Evolutionary conservation across 2,329 filamentous ascomycete genomes (phyloP).

Genomic region (Endocalyx cinctus): DNA sequence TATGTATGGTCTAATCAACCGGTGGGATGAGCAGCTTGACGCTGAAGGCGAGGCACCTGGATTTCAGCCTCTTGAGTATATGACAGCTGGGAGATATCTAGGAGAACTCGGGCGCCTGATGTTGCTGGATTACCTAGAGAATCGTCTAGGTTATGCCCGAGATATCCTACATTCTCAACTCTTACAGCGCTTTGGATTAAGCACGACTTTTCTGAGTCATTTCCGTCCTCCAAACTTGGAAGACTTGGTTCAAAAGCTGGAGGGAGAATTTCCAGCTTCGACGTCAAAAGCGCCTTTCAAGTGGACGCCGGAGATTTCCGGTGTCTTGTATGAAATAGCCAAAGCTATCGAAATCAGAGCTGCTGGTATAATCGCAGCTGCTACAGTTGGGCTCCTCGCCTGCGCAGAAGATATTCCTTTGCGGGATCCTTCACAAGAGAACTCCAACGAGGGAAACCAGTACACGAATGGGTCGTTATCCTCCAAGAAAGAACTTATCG

Average conservation of each 20-base stretch:
- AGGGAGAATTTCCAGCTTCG: constrained; percentile 48
- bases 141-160: constrained; percentile 31
- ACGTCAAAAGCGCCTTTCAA: constrained; percentile 43
- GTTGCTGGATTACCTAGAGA: constrained; percentile 59
- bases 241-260: constrained; percentile 43
- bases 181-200: constrained; percentile 55
- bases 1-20: constrained; percentile 58
- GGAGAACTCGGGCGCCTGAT: constrained; percentile 72
- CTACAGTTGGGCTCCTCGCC: constrained; percentile 64
- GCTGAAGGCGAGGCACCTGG: constrained; percentile 63
- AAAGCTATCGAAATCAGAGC: constrained; percentile 68
- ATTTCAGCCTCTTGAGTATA: constrained; percentile 80
- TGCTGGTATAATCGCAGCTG: constrained; percentile 69
- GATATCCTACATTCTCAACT: constrained; percentile 51
- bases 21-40: constrained; percentile 68
- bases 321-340: constrained; percentile 60
- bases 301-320: constrained; percentile 60
- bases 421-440: constrained; percentile 11
- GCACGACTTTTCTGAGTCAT: constrained; percentile 69
- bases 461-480: constrained; percentile 5
- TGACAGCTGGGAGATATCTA: constrained; percentile 74
- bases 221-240: constrained; percentile 51
- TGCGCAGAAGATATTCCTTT: constrained; percentile 62
- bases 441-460: constrained; percentile 4
- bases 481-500: constrained; percentile 54